Base-by-base conservation (phyloP, 768 basidiomycete species). In the Hericium rajendrae region DNA sequence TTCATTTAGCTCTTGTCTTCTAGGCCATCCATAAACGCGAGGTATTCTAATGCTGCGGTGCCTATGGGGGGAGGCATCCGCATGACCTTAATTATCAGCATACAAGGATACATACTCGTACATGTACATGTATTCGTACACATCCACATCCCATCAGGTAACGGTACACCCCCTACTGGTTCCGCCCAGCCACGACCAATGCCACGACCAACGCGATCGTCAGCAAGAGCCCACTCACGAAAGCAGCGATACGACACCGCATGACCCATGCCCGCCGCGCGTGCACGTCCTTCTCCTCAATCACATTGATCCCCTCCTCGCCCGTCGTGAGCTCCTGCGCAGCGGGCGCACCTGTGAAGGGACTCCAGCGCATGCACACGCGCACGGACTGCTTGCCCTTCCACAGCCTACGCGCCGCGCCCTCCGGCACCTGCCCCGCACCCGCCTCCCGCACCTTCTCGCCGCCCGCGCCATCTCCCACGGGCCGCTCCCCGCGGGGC, bases 241-340 rank as follows among this genome's bases (percentile, higher is more conserved):
- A 80, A 72, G 66, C 85, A 66, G 76, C 88, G 71, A 72, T 78
- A 71, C 78, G 79, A 75, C 66, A 85, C 65, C 71, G 73, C 66
- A 56, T 68, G 59, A 67, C 81, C 68, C 64, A 80, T 53, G 59
- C 68, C 53, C 60, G 62, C 32, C 65, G 53, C 38, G 68, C 58
- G 54, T 51, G 18, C 46, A 49, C 55, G 59, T 55, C 58, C 61
- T 64, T 48, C 60, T 43, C 40, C 61, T 57, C 40, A 63, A 59
- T 22, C 26, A 38, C 43, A 40, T 48, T 22, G 61, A 61, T 10
- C 43, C 55, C 18, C 74, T 41, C 50, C 40, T n/a, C 16, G 12
- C 22, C 38, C 52, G 52, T 18, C 1, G 20, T 13, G 6, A 20
- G 38, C 11, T 22, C 56, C 40, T 13, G 15, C 28, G 28, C 43